Base-by-base conservation (phyloP, 768 basidiomycete genomes). In the Boletus reticuloceps region DNA sequence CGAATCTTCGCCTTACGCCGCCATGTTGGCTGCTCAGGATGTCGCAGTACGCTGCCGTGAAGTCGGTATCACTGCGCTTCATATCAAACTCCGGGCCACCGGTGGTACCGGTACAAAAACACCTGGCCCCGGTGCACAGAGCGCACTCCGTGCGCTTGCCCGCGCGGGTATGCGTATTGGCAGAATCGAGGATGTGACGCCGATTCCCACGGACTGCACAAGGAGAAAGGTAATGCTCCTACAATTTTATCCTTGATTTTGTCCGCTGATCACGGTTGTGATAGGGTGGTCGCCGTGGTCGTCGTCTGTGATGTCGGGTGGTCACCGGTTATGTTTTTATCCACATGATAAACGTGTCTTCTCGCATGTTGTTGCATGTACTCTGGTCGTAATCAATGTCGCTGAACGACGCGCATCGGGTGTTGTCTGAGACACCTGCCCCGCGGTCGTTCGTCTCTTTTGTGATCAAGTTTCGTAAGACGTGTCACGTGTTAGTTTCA, bases 31-130 rank as follows among this genome's bases (percentile, higher is more conserved):
- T 52, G 94, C 96, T 41, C 96, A 98, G 79, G 96, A 98, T 66
- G 94, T 94, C 63, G 96, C 96, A 55, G 73, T 80, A 50, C 92
- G 95, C 64, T 99, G 97, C 89, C 91, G 91, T 71, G 97, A 98
- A 78, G 92, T 98, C 65, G 97, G 97, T 53, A 89, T 99, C 77
- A 98, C 92, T 62, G 96, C 96, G 51, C 88, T 98, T 61, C 97
- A 98, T 81, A 86, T 99, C 83, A 99, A 98, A 81, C 88, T 99
- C 69, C 89, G 97, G 64, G 97, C 97, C 45, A 98, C 97, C 53
- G 97, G 89, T 65, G 97, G 97, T 71, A 98, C 94, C 52, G 95
- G 94, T 61, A 98, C 97, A 69, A 99, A 98, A 81, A 96, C 96
- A 58, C 97, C 97, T 41, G 97, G 97, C 47, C 97, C 97, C 17